A percentile compares a stretch with the other conserved stretches of the same genome.
These are phyloP conservation scores for Anisodus acutangulus DNA, from an alignment of 257 asterid genomes.

Conservation along the genomic window DNA sequence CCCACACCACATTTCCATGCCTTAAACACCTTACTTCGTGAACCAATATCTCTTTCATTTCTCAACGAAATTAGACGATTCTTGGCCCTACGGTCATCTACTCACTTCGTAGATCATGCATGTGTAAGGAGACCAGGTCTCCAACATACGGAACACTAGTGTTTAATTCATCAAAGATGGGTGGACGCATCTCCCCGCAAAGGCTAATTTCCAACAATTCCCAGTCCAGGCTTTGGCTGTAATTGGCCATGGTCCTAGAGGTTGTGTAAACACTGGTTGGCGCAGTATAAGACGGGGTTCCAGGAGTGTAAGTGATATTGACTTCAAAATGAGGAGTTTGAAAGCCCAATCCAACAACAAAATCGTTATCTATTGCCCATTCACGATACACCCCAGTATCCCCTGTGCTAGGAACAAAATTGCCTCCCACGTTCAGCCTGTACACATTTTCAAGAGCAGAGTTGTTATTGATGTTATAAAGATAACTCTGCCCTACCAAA, in stretches of 20 bases:
- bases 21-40: too few species aligned
- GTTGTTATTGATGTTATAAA: constrained; percentile 22
- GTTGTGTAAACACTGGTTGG: constrained; percentile 50
- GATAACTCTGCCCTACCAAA: too few species aligned
- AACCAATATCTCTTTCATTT: too few species aligned
- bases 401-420: not conserved
- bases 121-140: too few species aligned
- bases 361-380: constrained; percentile 42
- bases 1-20: too few species aligned
- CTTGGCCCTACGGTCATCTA: too few species aligned
- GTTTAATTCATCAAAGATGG: too few species aligned
- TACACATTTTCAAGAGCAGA: constrained; percentile 52
- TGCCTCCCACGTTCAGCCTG: constrained; percentile 61
- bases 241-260: constrained; percentile 32
- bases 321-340: constrained; percentile 7
- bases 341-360: not conserved
- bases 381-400: constrained; percentile 69
- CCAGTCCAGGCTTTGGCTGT: constrained; percentile 44
- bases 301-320: constrained; percentile 31
- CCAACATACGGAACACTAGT: too few species aligned
- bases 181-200: too few species aligned
- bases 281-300: constrained; percentile 50
- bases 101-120: too few species aligned
- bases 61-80: too few species aligned
- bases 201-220: too few species aligned